A percentile compares a stretch with the other conserved stretches of the same genome.
These are phyloP conservation scores for Cardamine occulta DNA, from an alignment of 345 rosid species.

Conservation along the genomic window DNA sequence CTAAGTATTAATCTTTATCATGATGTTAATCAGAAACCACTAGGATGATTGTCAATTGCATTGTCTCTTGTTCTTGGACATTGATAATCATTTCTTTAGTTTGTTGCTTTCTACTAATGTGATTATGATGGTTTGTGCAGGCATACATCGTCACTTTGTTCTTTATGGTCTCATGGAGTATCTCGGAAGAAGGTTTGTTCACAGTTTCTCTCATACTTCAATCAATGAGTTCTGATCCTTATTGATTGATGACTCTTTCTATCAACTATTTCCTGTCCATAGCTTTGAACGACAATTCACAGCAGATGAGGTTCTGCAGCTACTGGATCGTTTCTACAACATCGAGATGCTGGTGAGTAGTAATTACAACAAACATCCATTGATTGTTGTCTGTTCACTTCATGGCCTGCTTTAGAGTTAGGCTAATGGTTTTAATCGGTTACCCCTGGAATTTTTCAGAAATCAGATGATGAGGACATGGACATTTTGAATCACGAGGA, in stretches of 20 bases:
- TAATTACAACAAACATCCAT: too few species aligned
- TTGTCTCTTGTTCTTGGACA: slow-evolving; percentile 8
- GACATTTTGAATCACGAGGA: slow-evolving; percentile 86
- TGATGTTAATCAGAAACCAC: slow-evolving; percentile 22
- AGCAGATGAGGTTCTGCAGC: slow-evolving; percentile 86
- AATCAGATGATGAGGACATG: slow-evolving; percentile 85
- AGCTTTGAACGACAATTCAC: slow-evolving; percentile 87
- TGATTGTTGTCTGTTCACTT: too few species aligned
- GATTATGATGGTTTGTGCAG: slow-evolving; percentile 48
- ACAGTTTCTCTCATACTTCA: slow-evolving; percentile 7
- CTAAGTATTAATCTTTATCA: background rate
- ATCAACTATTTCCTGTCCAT: slow-evolving; percentile 35
- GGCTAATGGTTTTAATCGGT: background rate
- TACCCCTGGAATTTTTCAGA: slow-evolving; percentile 51
- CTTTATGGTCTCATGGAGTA: slow-evolving; percentile 92
- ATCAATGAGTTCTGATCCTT: slow-evolving; percentile 9
- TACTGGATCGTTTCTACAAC: slow-evolving; percentile 93
- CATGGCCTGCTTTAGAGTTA: background rate
- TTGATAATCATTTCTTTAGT: slow-evolving; percentile 22
- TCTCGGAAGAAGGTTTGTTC: slow-evolving; percentile 76
- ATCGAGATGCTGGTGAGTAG: slow-evolving; percentile 91
- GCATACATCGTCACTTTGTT: slow-evolving; percentile 93
- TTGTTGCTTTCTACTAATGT: slow-evolving; percentile 25
- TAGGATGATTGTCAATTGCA: background rate
- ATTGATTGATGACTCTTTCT: background rate